Base-by-base conservation (phyloP, 805 yeast genomes). In the Kodamaea leandrae region DNA sequence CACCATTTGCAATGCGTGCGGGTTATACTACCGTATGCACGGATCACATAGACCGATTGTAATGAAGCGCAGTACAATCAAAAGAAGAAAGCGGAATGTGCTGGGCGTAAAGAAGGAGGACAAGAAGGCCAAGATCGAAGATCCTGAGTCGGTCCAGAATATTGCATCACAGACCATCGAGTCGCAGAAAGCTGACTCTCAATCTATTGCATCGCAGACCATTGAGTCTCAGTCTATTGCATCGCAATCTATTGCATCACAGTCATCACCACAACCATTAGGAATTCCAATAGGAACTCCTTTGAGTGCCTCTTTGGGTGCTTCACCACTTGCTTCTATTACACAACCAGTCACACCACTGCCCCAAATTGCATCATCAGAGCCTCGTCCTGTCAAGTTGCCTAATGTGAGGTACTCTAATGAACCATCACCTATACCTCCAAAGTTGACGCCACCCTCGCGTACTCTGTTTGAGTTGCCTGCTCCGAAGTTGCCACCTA, bases 1-100 rank as follows among this genome's bases (percentile, higher is more conserved):
- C 52, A 83, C 89, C 18, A 86, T 87, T 17, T 86, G 96, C 68
- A 86, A 86, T 54, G 96, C 96, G 0, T 86, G 96, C 64, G 96
- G 89, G 2, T 63, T 87, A 21, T 87, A 86, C 59, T 82, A 78
- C 60, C 68, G 80, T 43, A 71, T 87, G 32, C 95, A 86, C 54
- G 90, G 91, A 1, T 68, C 69, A 28, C 89, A 83, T 52, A 69
- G 95, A 37, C 95, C 96, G 1, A 80, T 80, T 13, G 78, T 78
- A 43, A 75, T 86, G 84, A 83, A 84, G 52, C 75, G 82, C 50
- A 71, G 74, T 41, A 79, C 86, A 32, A 86, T 86, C 47, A 85
- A 84, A 58, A 73, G 96, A 51, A 70, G 96, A 42, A 82, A 79
- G 48, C 71, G 93, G 51, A 60, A 60, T 15, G 43, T 33, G 3